Evolutionary conservation across 768 basidiomycete genomes (phyloP).

Genomic region (Boletus patriciae): DNA sequence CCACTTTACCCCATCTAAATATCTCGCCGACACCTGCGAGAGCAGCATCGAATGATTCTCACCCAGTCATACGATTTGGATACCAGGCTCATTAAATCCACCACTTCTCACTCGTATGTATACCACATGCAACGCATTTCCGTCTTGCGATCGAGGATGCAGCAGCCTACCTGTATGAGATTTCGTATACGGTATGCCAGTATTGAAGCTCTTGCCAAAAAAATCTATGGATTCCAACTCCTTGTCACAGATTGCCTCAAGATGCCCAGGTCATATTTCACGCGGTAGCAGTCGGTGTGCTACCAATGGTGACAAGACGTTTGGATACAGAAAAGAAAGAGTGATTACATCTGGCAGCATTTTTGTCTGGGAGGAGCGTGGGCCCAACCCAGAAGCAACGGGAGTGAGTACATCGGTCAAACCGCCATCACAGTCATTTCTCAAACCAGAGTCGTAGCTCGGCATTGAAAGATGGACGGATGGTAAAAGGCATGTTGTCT

Average conservation of each 20-base stretch:
- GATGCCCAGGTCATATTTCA: slow-evolving; percentile 79
- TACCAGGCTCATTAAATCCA: slow-evolving; percentile 31
- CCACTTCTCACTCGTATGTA: slow-evolving; percentile 20
- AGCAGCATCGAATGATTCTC: slow-evolving; percentile 28
- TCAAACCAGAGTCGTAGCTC: slow-evolving; percentile 40
- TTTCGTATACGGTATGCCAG: slow-evolving; percentile 49
- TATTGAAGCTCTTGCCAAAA: not conserved
- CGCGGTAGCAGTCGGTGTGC: slow-evolving; percentile 55
- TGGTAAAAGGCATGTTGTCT: slow-evolving; percentile 45
- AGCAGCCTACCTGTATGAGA: slow-evolving; percentile 64
- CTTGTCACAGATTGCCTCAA: slow-evolving; percentile 43
- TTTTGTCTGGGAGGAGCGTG: slow-evolving; percentile 84
- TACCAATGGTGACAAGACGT: slow-evolving; percentile 69
- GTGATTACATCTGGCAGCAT: slow-evolving; percentile 69
- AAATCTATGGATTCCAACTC: not conserved
- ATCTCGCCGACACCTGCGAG: slow-evolving; percentile 17
- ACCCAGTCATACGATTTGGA: slow-evolving; percentile 21
- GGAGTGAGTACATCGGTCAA: slow-evolving; percentile 46
- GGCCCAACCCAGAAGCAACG: slow-evolving; percentile 61
- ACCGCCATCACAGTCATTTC: slow-evolving; percentile 1
- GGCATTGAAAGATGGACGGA: slow-evolving; percentile 85
- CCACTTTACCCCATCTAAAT: slow-evolving; percentile 9
- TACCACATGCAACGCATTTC: slow-evolving; percentile 16
- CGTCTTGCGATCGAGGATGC: slow-evolving; percentile 42
- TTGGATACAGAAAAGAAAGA: slow-evolving; percentile 73